phyloP scores from a whole-genome alignment of 805 yeast genomes.

The Alloascoidea hylecoeti region DNA sequence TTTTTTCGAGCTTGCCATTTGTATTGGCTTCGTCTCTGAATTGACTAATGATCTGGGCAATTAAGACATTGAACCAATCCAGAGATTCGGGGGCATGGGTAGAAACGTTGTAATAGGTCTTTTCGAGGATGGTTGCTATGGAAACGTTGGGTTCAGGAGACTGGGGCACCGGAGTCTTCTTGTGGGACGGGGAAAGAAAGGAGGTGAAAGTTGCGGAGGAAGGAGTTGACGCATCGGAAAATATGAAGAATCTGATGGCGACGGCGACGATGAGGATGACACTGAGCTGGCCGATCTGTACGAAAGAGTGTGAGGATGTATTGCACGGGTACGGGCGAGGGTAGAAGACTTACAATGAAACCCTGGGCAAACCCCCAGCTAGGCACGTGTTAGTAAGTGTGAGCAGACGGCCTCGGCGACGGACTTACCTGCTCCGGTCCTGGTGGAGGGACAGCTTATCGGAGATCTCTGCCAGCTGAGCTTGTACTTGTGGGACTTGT shows the following conservation, averaged over 20 bases:
- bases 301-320: background rate
- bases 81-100: conserved; percentile 81
- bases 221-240: background rate
- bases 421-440: no score
- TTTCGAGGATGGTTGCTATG: conserved; percentile 49
- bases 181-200: background rate
- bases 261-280: background rate
- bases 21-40: conserved; percentile 78
- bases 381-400: no score
- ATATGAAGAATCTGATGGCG: conserved; percentile 1
- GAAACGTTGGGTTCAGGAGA: background rate
- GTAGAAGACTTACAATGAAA: background rate
- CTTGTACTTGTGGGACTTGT: no score
- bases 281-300: background rate
- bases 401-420: no score
- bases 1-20: conserved; percentile 73
- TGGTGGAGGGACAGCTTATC: no score
- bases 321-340: background rate
- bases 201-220: background rate
- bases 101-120: conserved; percentile 83
- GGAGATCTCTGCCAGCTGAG: no score
- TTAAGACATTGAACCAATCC: conserved; percentile 92
- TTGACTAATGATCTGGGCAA: conserved; percentile 84
- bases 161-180: background rate
- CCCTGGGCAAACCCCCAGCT: conserved; percentile 3